A percentile compares a stretch with the other conserved stretches of the same genome.
phyloP scores from a whole-genome alignment of 2,329 filamentous ascomycete genomes.

The Diaporthe ilicicola region DNA sequence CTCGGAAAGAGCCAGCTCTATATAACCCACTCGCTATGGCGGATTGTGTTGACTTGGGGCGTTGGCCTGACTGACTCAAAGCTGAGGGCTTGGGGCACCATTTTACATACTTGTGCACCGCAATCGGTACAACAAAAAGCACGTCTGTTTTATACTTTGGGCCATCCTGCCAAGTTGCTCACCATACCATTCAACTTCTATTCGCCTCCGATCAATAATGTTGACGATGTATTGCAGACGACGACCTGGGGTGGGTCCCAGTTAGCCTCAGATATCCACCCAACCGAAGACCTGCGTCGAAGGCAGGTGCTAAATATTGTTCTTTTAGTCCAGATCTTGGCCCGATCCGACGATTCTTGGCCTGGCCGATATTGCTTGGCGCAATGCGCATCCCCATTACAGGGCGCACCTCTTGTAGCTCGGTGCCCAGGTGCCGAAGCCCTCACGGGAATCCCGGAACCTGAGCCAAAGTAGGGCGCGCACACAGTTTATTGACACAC shows the following conservation, averaged over 20 bases:
- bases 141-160: neutral
- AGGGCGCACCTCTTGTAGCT: neutral
- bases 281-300: neutral
- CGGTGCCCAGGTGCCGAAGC: neutral
- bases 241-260: neutral
- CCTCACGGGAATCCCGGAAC: neutral
- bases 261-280: neutral
- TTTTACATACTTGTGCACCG: neutral
- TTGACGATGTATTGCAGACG: slow-evolving; percentile 11
- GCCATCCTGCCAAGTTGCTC: neutral
- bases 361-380: neutral
- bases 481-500: neutral
- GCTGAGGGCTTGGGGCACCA: neutral
- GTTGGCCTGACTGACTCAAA: neutral
- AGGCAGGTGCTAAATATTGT: slow-evolving; percentile 1
- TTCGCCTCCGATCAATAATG: slow-evolving; percentile 3
- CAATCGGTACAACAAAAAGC: neutral
- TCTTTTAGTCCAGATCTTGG: slow-evolving; percentile 1
- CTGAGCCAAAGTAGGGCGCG: neutral
- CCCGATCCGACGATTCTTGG: slow-evolving; percentile 14
- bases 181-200: neutral
- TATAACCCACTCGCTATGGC: neutral
- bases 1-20: neutral
- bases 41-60: neutral
- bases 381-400: neutral